A percentile compares a stretch with the other conserved stretches of the same genome.
Evolutionary conservation across 805 yeast genomes (phyloP).

Genomic region (Saccharomycodes ludwigii): DNA sequence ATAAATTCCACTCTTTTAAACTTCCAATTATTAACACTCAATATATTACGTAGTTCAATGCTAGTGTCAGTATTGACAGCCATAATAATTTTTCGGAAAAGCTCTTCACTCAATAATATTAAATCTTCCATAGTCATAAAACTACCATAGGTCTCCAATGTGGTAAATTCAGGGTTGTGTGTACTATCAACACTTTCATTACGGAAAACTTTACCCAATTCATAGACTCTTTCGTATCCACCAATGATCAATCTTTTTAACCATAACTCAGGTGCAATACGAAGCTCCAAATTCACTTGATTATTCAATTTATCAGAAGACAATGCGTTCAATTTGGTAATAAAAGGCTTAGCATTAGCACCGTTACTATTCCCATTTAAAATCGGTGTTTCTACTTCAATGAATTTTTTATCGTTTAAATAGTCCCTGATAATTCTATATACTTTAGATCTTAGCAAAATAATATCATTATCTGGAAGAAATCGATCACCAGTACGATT

Average conservation of each 20-base stretch:
- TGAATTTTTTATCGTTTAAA: conserved; percentile 40
- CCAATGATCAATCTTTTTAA: conserved; percentile 68
- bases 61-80: conserved; percentile 15
- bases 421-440: conserved; percentile 44
- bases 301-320: conserved; percentile 17
- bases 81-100: conserved; percentile 33
- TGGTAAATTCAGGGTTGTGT: conserved; percentile 89
- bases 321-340: conserved; percentile 31
- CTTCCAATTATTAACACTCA: conserved; percentile 13
- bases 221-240: conserved; percentile 81
- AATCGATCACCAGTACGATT: conserved; percentile 33
- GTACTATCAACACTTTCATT: conserved; percentile 90
- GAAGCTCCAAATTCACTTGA: conserved; percentile 35
- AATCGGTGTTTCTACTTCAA: conserved; percentile 86
- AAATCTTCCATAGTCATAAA: conserved; percentile 56
- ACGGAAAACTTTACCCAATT: conserved; percentile 74
- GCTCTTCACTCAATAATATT: conserved; percentile 47
- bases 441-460: conserved; percentile 42
- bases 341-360: conserved; percentile 85
- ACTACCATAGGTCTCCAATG: conserved; percentile 78
- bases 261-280: conserved; percentile 97
- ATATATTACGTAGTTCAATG: conserved; percentile 5
- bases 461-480: conserved; percentile 35
- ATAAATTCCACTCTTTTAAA: conserved; percentile 22
- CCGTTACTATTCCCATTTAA: conserved; percentile 67